These are phyloP conservation scores for Austroboletus eburneus DNA, from an alignment of 768 basidiomycete species.

Conservation along the genomic window DNA sequence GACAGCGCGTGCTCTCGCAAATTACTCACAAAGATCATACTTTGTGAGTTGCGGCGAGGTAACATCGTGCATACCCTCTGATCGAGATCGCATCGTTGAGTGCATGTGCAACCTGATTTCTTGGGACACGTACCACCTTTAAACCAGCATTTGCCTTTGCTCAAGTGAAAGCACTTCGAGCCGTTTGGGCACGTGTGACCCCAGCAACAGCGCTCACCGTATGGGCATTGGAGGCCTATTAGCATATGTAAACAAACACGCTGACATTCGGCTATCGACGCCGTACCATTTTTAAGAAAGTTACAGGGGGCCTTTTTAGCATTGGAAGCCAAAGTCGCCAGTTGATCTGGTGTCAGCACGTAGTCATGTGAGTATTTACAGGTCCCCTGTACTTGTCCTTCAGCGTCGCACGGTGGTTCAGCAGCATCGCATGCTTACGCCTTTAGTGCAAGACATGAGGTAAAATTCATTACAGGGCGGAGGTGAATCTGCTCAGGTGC, in stretches of 20 bases:
- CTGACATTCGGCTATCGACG: background rate
- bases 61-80: constrained; percentile 41
- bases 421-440: constrained; percentile 38
- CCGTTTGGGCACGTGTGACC: constrained; percentile 81
- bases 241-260: constrained; percentile 1
- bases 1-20: background rate
- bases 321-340: constrained; percentile 64
- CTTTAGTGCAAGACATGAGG: constrained; percentile 79
- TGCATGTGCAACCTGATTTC: background rate
- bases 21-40: constrained; percentile 20
- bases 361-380: constrained; percentile 89
- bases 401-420: constrained; percentile 13
- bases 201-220: constrained; percentile 75
- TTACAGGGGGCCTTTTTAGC: constrained; percentile 87
- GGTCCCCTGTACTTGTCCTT: constrained; percentile 38
- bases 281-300: constrained; percentile 71
- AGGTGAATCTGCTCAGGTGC: constrained; percentile 54
- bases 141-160: constrained; percentile 86
- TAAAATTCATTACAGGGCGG: constrained; percentile 86
- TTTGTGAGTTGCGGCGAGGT: constrained; percentile 12
- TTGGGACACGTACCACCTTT: constrained; percentile 52
- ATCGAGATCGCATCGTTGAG: constrained; percentile 1
- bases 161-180: constrained; percentile 60
- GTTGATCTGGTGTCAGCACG: constrained; percentile 63
- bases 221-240: constrained; percentile 68